These are phyloP conservation scores for Ricinus communis DNA, from an alignment of 345 rosid genomes.

Conservation along the genomic window DNA sequence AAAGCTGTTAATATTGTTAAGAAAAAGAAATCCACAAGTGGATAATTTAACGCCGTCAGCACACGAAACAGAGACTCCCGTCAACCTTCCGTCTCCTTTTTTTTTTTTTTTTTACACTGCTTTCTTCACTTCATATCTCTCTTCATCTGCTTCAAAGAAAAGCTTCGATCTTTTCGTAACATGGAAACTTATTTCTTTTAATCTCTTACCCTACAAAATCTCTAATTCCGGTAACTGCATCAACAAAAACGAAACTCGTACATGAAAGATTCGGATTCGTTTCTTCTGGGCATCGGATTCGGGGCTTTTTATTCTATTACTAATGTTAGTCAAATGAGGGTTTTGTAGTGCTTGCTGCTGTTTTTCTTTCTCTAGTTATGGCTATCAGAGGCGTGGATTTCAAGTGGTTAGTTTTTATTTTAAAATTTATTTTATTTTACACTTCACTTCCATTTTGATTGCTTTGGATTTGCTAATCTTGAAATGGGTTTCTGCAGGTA, in stretches of 20 bases:
- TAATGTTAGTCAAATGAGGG: neutral
- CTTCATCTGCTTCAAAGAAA: neutral
- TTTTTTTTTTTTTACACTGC: neutral
- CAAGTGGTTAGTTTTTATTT: constrained; percentile 67
- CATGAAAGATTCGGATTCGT: constrained; percentile 15
- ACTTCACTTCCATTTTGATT: neutral
- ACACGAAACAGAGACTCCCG: neutral
- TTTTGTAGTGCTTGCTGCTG: neutral
- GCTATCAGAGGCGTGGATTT: constrained; percentile 89
- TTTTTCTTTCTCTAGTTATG: constrained; percentile 35
- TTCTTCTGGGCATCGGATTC: constrained; percentile 4
- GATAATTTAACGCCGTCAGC: constrained; percentile 15
- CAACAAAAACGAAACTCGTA: neutral
- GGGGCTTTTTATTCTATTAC: neutral
- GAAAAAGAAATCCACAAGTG: too few species aligned
- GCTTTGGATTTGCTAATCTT: neutral
- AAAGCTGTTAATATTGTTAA: too few species aligned
- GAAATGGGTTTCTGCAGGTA: constrained; percentile 56
- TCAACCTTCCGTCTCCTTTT: neutral
- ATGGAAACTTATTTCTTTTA: neutral
- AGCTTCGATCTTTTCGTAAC: neutral
- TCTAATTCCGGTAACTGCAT: neutral
- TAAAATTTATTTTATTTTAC: constrained; percentile 4
- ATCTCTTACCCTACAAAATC: neutral
- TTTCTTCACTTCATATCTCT: constrained; percentile 1